Base-by-base conservation (phyloP, 1,139 yeast genomes). In the Kodamaea anthophila region DNA sequence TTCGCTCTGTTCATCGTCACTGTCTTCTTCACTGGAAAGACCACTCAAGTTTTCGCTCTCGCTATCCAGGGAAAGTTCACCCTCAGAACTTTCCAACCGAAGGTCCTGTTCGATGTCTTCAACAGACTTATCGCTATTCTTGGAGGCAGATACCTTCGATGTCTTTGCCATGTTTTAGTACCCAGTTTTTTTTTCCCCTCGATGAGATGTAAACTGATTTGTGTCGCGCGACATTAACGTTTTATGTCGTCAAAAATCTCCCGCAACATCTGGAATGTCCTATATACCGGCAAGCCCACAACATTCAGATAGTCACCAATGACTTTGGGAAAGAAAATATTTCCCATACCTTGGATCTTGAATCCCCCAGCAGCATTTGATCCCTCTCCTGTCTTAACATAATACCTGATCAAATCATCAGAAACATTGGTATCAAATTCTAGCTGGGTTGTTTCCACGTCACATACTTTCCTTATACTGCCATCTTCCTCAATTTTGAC, bases 361-460 rank as follows among this genome's bases (percentile, higher is more conserved):
- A 86, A 87, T 1, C 98, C 98, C 5, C 96, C 98, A 1, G 97
- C 96, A 1, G 84, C 96, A 24, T 72, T 68, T 5, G 65, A 38
- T 0, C 93, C 98, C 51, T 88, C 97, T 15, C 71, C 81, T 3
- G 77, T 60, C 1, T 66, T 67, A 8, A 84, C 78, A 51, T 88
- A 91, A 10, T 65, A 61, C 21, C 67, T 46, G 3, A 88, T 50
- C 21, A 78, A 57, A 11, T 65, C 73, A 37, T 75, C 76, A 2
- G 75, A 63, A 9, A 76, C 50, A 3, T 54, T 43, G 2, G 51
- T 39, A 33, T 58, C 56, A 34, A 63, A 64, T 8, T 27, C 28
- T 13, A 65, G 42, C 3, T 33, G 38, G 1, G 70, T 63, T 5
- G 40, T 42, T 15, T 47, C 57, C 4, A 46, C 28, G 8, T 32